Conservation (phyloP, 768 basidiomycete genomes). For the Asterophora parasitica region DNA sequence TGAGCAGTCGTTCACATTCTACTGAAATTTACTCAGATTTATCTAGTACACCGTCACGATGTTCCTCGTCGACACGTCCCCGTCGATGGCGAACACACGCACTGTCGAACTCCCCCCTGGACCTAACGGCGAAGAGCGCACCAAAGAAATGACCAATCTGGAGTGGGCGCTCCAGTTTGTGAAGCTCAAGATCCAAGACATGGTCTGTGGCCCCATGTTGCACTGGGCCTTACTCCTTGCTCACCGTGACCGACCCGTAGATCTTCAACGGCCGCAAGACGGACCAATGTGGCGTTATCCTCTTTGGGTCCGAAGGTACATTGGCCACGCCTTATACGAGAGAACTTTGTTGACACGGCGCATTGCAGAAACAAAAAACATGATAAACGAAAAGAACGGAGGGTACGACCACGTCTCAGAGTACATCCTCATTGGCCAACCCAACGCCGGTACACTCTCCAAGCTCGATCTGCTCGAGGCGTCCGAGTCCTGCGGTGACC, state of each 20-base stretch:
- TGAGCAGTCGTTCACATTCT: slow-evolving; percentile 30
- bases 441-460: slow-evolving; percentile 61
- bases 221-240: background rate
- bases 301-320: slow-evolving; percentile 77
- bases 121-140: slow-evolving; percentile 43
- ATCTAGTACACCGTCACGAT: slow-evolving; percentile 77
- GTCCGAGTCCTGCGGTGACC: slow-evolving; percentile 56
- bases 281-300: slow-evolving; percentile 86
- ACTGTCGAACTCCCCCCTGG: slow-evolving; percentile 52
- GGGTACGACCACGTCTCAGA: slow-evolving; percentile 75
- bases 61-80: slow-evolving; percentile 86
- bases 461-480: slow-evolving; percentile 58
- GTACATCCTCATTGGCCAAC: slow-evolving; percentile 63
- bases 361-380: slow-evolving; percentile 56
- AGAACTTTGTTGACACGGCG: background rate
- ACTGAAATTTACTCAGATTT: slow-evolving; percentile 12
- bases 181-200: slow-evolving; percentile 87
- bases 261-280: slow-evolving; percentile 91
- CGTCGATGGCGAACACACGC: slow-evolving; percentile 71
- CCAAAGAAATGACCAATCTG: slow-evolving; percentile 67
- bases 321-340: background rate
- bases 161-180: slow-evolving; percentile 83
- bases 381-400: slow-evolving; percentile 52
- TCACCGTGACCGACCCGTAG: slow-evolving; percentile 34
- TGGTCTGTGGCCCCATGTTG: slow-evolving; percentile 41